Evolutionary conservation across 257 asterid species (phyloP).

Genomic region (Nicotiana knightiana): DNA sequence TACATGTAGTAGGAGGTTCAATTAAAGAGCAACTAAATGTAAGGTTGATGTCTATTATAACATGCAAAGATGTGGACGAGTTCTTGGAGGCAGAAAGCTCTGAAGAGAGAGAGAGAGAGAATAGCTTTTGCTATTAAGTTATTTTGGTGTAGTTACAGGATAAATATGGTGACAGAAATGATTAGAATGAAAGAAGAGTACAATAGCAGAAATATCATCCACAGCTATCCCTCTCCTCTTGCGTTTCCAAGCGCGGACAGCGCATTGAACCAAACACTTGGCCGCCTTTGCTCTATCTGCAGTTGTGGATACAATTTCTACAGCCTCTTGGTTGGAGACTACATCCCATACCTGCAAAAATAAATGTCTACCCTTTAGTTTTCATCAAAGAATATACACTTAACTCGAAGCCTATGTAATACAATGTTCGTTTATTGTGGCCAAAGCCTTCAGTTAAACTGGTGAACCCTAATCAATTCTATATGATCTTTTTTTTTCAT

Average conservation of each 20-base stretch:
- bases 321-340: constrained; percentile 86
- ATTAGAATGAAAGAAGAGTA: constrained; percentile 57
- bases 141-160: constrained; percentile 22
- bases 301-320: constrained; percentile 53
- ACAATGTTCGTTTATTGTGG: background rate
- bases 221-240: constrained; percentile 78
- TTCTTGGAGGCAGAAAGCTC: background rate
- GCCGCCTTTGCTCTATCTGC: constrained; percentile 61
- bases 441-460: background rate
- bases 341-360: constrained; percentile 92
- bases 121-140: constrained; percentile 4
- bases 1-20: background rate
- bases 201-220: constrained; percentile 94
- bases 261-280: constrained; percentile 60
- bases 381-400: background rate
- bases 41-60: no score
- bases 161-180: constrained; percentile 32
- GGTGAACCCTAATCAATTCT: background rate
- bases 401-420: background rate
- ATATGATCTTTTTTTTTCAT: no score
- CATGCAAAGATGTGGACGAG: background rate
- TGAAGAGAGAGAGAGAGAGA: background rate
- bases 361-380: background rate
- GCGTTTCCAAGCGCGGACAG: constrained; percentile 64
- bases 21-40: background rate